phyloP scores from a whole-genome alignment of 345 rosid genomes.

The Heritiera littoralis region DNA sequence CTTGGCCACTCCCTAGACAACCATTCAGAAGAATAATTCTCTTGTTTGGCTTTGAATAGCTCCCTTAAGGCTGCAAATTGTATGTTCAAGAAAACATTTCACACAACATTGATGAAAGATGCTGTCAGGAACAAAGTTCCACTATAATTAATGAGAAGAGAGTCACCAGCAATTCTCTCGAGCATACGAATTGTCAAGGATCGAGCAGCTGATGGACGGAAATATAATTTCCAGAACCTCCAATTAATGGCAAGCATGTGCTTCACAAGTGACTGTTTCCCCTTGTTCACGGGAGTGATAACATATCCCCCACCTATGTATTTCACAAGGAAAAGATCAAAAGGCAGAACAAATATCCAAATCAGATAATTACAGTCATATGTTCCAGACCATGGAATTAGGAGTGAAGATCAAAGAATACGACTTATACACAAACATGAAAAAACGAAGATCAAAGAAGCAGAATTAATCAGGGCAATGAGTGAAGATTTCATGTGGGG shows the following conservation, averaged over 20 bases:
- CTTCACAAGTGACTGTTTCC: slow-evolving; percentile 71
- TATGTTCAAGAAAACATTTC: slow-evolving; percentile 14
- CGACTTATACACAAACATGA: background rate
- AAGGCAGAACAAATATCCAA: background rate
- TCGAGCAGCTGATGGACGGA: slow-evolving; percentile 63
- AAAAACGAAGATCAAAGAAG: background rate
- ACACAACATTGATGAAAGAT: background rate
- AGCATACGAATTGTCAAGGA: slow-evolving; percentile 75
- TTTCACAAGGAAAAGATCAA: background rate
- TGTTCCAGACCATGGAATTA: too few relatives aligned
- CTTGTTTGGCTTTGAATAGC: slow-evolving; percentile 63
- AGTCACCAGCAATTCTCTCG: slow-evolving; percentile 75
- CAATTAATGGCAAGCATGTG: slow-evolving; percentile 96
- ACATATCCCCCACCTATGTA: slow-evolving; percentile 92
- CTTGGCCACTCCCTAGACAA: slow-evolving; percentile 38
- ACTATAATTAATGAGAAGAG: background rate
- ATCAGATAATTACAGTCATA: too few relatives aligned
- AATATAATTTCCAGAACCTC: slow-evolving; percentile 78
- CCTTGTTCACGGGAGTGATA: slow-evolving; percentile 68
- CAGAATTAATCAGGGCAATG: background rate
- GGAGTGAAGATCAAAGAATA: too few relatives aligned
- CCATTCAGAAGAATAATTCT: slow-evolving; percentile 44
- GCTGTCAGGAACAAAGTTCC: background rate
- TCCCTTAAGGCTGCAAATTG: slow-evolving; percentile 65
- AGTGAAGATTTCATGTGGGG: background rate